Conservation (phyloP, 2,329 filamentous ascomycete species). For the Davidsoniella neocaledoniae region DNA sequence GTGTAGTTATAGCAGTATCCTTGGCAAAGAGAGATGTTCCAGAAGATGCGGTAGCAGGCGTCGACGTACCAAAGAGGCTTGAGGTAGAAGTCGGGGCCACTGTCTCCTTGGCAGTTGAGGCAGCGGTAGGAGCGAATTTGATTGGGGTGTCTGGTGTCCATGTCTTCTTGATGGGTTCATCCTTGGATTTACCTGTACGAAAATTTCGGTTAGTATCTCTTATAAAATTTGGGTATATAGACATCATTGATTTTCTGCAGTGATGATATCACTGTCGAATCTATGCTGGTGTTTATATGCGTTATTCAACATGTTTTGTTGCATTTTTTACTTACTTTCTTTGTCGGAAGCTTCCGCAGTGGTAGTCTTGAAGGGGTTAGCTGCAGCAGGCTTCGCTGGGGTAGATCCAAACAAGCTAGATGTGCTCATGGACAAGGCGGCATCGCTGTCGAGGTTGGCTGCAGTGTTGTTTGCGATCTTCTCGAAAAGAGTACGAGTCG, state of each 20-base stretch:
- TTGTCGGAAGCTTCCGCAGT: conserved; percentile 36
- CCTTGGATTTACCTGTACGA: conserved; percentile 16
- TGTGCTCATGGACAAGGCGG: conserved; percentile 18
- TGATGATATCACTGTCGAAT: too few relatives aligned
- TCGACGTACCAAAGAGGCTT: conserved; percentile 10
- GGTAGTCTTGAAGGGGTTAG: conserved; percentile 44
- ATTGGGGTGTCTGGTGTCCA: conserved; percentile 35
- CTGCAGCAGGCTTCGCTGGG: conserved; percentile 20
- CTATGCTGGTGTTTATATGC: too few relatives aligned
- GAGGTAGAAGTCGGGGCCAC: conserved; percentile 10
- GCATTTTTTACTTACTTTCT: conserved; percentile 25
- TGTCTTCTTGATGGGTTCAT: conserved; percentile 25
- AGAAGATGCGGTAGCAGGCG: conserved; percentile 15
- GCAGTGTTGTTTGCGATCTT: conserved; percentile 26
- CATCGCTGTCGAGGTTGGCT: conserved; percentile 10
- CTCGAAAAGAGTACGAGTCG: conserved; percentile 39
- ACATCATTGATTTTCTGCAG: too few relatives aligned
- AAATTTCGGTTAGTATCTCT: too few relatives aligned
- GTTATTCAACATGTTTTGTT: too few relatives aligned
- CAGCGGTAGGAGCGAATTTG: conserved; percentile 30
- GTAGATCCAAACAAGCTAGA: conserved; percentile 17
- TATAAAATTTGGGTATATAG: too few relatives aligned
- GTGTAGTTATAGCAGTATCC: conserved; percentile 17
- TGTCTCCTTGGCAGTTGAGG: neutral
- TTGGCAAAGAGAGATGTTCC: conserved; percentile 15